Conservation (phyloP, 2,329 filamentous ascomycete genomes). For the Incumbomyces lentus region DNA sequence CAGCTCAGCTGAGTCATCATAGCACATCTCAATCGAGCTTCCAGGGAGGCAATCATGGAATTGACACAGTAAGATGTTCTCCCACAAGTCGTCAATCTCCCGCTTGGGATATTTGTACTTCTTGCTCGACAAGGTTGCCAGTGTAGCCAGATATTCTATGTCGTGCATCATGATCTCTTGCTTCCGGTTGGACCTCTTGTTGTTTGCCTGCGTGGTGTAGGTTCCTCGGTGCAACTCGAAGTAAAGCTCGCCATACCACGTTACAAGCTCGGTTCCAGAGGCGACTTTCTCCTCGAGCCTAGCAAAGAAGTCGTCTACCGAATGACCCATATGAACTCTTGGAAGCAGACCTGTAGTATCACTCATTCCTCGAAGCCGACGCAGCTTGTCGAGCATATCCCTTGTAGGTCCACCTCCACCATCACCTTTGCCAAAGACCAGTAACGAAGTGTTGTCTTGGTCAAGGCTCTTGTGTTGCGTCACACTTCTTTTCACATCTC, state of each 20-base stretch:
- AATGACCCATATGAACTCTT: constrained; percentile 76
- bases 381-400: constrained; percentile 87
- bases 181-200: constrained; percentile 86
- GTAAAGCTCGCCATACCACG: constrained; percentile 97
- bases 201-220: constrained; percentile 95
- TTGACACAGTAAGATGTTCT: constrained; percentile 79
- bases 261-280: constrained; percentile 61
- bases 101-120: constrained; percentile 85
- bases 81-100: constrained; percentile 95
- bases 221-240: constrained; percentile 95
- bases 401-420: constrained; percentile 91
- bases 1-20: constrained; percentile 85
- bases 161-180: constrained; percentile 78
- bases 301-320: constrained; percentile 91
- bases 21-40: constrained; percentile 95
- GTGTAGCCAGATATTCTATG: constrained; percentile 75
- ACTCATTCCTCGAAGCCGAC: constrained; percentile 80
- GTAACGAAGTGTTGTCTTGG: constrained; percentile 76
- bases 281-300: constrained; percentile 67
- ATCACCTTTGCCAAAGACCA: constrained; percentile 94
- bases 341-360: constrained; percentile 68
- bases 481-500: constrained; percentile 81
- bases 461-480: constrained; percentile 92
- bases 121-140: constrained; percentile 63
- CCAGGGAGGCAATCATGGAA: constrained; percentile 97